Base-by-base conservation (phyloP, 495 filamentous ascomycete species). In the Aspergillus sparsus region DNA sequence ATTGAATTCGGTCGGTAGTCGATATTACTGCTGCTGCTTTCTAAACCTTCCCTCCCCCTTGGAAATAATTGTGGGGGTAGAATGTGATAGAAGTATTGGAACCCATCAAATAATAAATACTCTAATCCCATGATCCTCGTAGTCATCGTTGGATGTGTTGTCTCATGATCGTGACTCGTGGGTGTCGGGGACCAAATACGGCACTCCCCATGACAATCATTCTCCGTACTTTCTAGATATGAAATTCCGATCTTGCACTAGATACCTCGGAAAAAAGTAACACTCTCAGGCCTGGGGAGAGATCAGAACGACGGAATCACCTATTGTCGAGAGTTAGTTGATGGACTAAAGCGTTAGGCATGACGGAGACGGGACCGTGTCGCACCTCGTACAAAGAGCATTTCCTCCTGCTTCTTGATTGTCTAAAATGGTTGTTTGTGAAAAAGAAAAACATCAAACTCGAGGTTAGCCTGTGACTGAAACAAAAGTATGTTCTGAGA, bases 311-410 rank as follows among this genome's bases (percentile, higher is more conserved):
- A 98, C 93, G 39, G 92, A 96, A 71, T 98, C 93, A 61, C 93
- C 93, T 96, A 57, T 44, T 16, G 50, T 34, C 21, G 49, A 21
- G 58, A 10, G 66, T 64, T 58, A 63, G 55, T 35, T 21, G 13
- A 36, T 12, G 27, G 18, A 11, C 27, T 13, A 21, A 10, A 21
- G 36, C 21, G 21, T 35, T 34, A 16, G 41, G 10, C 13, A 36
- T 10, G 18, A 39, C 27, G 21, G n/a, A n/a, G 13, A 31, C 11
- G n/a, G 16, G n/a, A 18, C 18, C 13, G 33, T 53, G 32, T 76
- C 83, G 55, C 72, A 96, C 93, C 94, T 89, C 94, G 80, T 31
- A 98, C 94, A 68, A 99, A 99, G n/a, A 99, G 77, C 94, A 98
- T 99, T 70, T 98, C 95, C 44, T 91, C 93, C 68, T 97, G 93